Evolutionary conservation across 768 basidiomycete genomes (phyloP), one percentile per base, ranked within the genome.

Genomic region (Daedalea quercina): DNA sequence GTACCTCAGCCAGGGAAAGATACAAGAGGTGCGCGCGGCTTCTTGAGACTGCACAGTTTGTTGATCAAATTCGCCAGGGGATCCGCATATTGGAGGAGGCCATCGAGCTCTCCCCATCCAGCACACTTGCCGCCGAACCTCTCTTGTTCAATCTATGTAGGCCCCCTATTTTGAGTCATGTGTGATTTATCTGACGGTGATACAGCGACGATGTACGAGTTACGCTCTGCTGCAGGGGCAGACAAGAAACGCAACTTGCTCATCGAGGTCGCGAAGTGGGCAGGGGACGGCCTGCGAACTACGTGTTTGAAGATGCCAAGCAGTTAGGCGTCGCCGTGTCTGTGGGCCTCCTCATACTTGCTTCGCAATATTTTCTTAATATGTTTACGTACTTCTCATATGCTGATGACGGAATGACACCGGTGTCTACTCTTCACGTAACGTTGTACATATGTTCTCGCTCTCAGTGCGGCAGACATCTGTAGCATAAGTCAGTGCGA

Each of bases 141-240:
- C 88, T 88, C 69, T 64, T 92, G 42, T 92, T 92, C 69, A 93
- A 93, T 57, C 73, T 93, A 7, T 87, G 90, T 90, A 64, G 54
- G 84, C 69, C 1, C 24, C 48, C 17, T 23, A 3, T 9, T 24
- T n/a, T n/a, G n/a, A n/a, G n/a, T n/a, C n/a, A n/a, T n/a, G n/a
- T n/a, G n/a, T n/a, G n/a, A 12, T 20, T 7, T 4, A 50, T 8
- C 47, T 48, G 25, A 51, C 19, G n/a, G 13, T 37, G 25, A 26
- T 37, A 46, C 54, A 90, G 90, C 90, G 1, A 92, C 90, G 1
- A 67, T 93, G 24, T 92, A 92, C 59, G 90, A 93, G 63, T 77
- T 93, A 44, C 83, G 83, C 24, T 87, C 89, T 2, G 74, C 81
- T 1, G 78, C 79, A 1, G 84, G 86, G 2, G 74, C 80, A 50